These are phyloP conservation scores for Sphaerobolus stellatus DNA, from an alignment of 1,284 basidiomycete species.

Conservation along the genomic window DNA sequence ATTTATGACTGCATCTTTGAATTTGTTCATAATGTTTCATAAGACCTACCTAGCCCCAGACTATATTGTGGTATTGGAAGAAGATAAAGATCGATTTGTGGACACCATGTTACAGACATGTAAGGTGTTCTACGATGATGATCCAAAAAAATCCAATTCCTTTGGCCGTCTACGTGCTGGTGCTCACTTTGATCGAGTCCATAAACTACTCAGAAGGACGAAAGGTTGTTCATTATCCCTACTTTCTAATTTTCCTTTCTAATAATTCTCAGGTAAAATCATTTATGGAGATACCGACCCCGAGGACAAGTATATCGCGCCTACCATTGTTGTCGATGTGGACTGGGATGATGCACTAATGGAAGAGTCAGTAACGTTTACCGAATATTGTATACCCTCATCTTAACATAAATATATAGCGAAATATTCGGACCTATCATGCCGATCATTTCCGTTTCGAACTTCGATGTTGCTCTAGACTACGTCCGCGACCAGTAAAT, in stretches of 20 bases:
- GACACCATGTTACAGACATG: neutral
- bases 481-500: too few species aligned
- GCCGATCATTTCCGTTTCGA: constrained; percentile 45
- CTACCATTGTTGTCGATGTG: neutral
- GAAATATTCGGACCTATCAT: constrained; percentile 53
- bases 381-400: too few species aligned
- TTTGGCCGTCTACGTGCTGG: constrained; percentile 42
- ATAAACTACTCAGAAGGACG: constrained; percentile 13
- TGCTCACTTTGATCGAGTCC: constrained; percentile 52
- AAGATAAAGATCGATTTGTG: neutral
- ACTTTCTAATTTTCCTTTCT: neutral
- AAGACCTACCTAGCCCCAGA: neutral
- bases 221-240: neutral
- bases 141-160: constrained; percentile 39
- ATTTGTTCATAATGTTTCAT: too few species aligned
- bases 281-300: neutral
- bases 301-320: neutral
- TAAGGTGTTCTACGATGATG: constrained; percentile 19
- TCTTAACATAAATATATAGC: too few species aligned
- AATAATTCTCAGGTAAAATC: neutral
- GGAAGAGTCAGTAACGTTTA: neutral
- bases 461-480: too few species aligned
- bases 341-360: neutral
- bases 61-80: neutral
- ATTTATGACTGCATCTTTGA: too few species aligned